These are phyloP conservation scores for Ceriops zippeliana DNA, from an alignment of 345 rosid genomes.

Conservation along the genomic window DNA sequence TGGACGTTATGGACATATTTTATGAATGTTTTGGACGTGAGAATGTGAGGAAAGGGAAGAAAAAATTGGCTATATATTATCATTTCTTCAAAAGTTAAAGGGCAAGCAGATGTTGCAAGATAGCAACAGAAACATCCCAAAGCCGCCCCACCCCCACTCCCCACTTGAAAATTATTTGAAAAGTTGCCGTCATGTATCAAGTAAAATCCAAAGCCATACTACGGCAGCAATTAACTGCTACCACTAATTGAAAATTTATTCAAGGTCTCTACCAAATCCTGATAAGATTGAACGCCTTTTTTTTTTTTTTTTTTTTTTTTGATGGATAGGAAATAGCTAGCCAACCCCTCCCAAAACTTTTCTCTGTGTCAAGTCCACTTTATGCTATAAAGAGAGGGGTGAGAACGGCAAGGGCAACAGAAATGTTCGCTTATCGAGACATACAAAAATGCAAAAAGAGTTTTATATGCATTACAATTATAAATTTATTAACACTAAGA, in stretches of 20 bases:
- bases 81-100: not conserved
- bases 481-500: too few species aligned
- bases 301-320: too few species aligned
- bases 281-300: conserved; percentile 24
- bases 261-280: conserved; percentile 32
- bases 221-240: conserved; percentile 36
- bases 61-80: not conserved
- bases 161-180: conserved; percentile 19
- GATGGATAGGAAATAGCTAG: not conserved
- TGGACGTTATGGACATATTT: too few species aligned
- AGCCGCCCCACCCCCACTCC: not conserved
- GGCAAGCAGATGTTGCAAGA: conserved; percentile 7
- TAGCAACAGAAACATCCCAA: conserved; percentile 31
- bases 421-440: too few species aligned
- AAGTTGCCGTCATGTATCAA: conserved; percentile 1
- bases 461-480: too few species aligned
- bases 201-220: conserved; percentile 32
- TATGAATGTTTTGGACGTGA: not conserved
- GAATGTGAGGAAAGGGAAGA: not conserved
- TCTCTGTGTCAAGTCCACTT: too few species aligned
- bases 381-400: too few species aligned
- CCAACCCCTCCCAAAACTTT: too few species aligned
- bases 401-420: too few species aligned
- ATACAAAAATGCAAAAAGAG: too few species aligned
- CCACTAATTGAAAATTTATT: conserved; percentile 37